These are phyloP conservation scores for Lomentospora prolificans DNA, from an alignment of 2,329 filamentous ascomycete species.

Conservation along the genomic window DNA sequence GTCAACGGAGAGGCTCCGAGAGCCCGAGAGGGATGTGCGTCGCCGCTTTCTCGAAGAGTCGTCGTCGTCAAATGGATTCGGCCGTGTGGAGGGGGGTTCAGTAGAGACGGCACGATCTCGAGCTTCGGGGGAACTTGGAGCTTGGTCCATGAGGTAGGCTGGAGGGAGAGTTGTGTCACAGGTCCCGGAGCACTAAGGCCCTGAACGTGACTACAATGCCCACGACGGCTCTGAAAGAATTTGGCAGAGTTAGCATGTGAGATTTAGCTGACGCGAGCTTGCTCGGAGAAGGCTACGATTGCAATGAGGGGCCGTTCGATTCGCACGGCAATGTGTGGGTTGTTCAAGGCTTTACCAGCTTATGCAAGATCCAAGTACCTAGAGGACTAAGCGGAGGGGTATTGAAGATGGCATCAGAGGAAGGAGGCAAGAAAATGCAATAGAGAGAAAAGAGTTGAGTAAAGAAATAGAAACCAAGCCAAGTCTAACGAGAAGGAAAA, in stretches of 20 bases:
- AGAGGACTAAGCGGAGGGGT: neutral
- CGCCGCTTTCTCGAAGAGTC: conserved; percentile 52
- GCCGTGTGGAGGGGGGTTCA: conserved; percentile 52
- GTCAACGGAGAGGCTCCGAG: conserved; percentile 43
- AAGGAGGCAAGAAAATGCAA: neutral
- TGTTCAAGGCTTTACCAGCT: neutral
- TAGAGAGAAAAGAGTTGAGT: neutral
- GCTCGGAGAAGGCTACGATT: neutral
- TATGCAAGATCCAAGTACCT: neutral
- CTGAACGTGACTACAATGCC: conserved; percentile 41
- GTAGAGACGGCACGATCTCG: conserved; percentile 51
- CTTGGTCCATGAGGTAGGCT: conserved; percentile 44
- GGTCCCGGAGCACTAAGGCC: conserved; percentile 36
- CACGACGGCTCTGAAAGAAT: conserved; percentile 43
- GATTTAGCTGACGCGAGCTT: conserved; percentile 14
- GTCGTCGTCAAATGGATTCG: conserved; percentile 54
- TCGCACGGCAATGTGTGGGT: neutral
- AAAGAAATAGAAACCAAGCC: neutral
- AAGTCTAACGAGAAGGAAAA: neutral
- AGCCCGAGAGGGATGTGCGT: conserved; percentile 47
- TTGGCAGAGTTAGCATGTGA: conserved; percentile 50
- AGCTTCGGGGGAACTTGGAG: conserved; percentile 37
- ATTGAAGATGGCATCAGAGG: no score
- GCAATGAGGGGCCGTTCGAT: neutral
- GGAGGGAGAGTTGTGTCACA: conserved; percentile 24